These are phyloP conservation scores for Fusarium incarnatum DNA, from an alignment of 2,329 filamentous ascomycete genomes.

Conservation along the genomic window DNA sequence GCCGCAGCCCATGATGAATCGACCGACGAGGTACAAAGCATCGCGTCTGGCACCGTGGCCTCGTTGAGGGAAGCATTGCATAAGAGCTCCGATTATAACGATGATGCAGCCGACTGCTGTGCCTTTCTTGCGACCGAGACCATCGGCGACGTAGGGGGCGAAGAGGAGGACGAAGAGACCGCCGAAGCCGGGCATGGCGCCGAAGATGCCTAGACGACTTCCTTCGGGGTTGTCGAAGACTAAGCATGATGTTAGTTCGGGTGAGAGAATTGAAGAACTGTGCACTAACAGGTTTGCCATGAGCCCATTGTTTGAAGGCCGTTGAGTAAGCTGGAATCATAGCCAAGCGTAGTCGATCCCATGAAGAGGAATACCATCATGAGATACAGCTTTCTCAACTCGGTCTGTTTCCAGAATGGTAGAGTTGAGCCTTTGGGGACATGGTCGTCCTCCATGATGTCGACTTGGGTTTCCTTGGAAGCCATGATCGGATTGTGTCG, in stretches of 20 bases:
- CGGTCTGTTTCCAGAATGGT: slow-evolving; percentile 42
- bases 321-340: slow-evolving; percentile 38
- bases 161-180: slow-evolving; percentile 44
- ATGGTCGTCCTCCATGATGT: slow-evolving; percentile 5
- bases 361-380: slow-evolving; percentile 44
- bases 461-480: slow-evolving; percentile 22
- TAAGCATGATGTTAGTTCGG: background rate
- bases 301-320: slow-evolving; percentile 41
- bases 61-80: slow-evolving; percentile 41
- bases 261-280: no score
- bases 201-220: slow-evolving; percentile 44
- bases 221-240: slow-evolving; percentile 41
- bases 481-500: slow-evolving; percentile 8
- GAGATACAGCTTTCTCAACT: slow-evolving; percentile 39
- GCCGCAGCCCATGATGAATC: slow-evolving; percentile 43
- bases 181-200: slow-evolving; percentile 42
- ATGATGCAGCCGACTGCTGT: slow-evolving; percentile 38
- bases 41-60: slow-evolving; percentile 21
- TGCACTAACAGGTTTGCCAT: slow-evolving; percentile 39
- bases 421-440: slow-evolving; percentile 28
- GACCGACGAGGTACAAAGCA: slow-evolving; percentile 37
- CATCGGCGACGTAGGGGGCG: slow-evolving; percentile 43
- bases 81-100: slow-evolving; percentile 35
- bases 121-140: slow-evolving; percentile 40
- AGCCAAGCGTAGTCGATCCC: slow-evolving; percentile 41